Conservation (phyloP, 1,284 basidiomycete genomes). For the Cutaneotrichosporon spelunceum region DNA sequence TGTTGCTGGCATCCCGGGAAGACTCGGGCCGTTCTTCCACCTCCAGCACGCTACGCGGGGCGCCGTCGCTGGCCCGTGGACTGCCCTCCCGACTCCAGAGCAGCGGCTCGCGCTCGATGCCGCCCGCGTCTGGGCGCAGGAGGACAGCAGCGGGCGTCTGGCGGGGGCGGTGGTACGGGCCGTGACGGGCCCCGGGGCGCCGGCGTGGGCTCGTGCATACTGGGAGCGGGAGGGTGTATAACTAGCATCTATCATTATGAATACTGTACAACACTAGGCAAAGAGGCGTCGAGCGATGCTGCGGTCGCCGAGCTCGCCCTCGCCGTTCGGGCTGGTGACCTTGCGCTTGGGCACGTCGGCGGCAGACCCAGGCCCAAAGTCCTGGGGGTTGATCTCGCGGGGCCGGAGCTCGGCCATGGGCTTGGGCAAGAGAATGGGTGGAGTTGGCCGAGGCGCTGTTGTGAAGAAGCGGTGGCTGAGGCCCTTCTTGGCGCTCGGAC, state of each 20-base stretch:
- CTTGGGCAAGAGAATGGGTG: constrained; percentile 46
- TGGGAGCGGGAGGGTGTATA: constrained; percentile 13
- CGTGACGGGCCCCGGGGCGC: not conserved
- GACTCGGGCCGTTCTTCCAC: constrained; percentile 72
- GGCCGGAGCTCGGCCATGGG: constrained; percentile 47
- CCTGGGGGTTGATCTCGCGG: constrained; percentile 46
- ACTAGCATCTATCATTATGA: constrained; percentile 15
- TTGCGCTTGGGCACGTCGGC: constrained; percentile 16
- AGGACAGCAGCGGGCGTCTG: constrained; percentile 26
- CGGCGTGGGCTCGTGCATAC: constrained; percentile 16
- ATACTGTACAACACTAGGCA: constrained; percentile 26
- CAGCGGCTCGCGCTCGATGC: constrained; percentile 58
- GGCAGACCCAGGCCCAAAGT: constrained; percentile 16
- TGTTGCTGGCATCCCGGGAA: constrained; percentile 33
- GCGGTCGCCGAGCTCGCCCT: constrained; percentile 11
- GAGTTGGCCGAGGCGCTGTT: constrained; percentile 42
- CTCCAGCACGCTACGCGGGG: constrained; percentile 68
- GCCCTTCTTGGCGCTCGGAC: constrained; percentile 71
- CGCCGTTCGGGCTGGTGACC: constrained; percentile 10
- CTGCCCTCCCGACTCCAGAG: constrained; percentile 56
- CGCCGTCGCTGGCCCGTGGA: constrained; percentile 67
- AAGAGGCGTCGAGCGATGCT: constrained; percentile 23
- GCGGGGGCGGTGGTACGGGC: constrained; percentile 16
- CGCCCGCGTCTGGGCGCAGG: constrained; percentile 38
- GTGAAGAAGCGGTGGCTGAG: constrained; percentile 48